Evolutionary conservation across 306 rosid genomes (phyloP).

Genomic region (Pyrus bretschneideri): DNA sequence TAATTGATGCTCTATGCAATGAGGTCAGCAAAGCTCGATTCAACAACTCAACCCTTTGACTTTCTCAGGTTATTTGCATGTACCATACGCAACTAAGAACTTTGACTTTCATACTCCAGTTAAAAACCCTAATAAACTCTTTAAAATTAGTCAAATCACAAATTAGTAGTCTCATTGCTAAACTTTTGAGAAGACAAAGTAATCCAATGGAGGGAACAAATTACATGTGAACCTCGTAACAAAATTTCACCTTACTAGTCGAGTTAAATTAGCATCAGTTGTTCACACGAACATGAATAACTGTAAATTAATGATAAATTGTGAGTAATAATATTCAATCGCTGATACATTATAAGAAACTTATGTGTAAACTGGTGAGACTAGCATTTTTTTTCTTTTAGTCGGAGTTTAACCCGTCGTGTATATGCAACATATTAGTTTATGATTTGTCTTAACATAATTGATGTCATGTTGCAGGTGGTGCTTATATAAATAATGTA

Average conservation of each 20-base stretch:
- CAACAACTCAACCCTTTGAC: slow-evolving; percentile 10
- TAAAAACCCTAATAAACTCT: background rate
- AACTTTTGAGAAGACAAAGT: background rate
- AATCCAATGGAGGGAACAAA: background rate
- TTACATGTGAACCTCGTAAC: background rate
- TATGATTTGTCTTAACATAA: background rate
- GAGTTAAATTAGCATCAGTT: too few relatives aligned
- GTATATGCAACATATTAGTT: background rate
- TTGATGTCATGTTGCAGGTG: slow-evolving; percentile 9
- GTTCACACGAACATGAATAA: fast-evolving
- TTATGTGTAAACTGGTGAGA: background rate
- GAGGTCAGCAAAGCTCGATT: slow-evolving; percentile 14
- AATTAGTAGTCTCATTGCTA: background rate
- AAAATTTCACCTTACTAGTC: background rate
- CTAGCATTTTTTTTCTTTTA: background rate
- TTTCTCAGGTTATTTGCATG: background rate
- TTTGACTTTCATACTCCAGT: slow-evolving; percentile 7
- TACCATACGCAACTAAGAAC: slow-evolving; percentile 12
- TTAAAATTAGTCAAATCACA: background rate
- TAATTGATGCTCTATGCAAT: slow-evolving; percentile 16
- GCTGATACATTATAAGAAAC: too few relatives aligned
- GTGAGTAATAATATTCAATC: too few relatives aligned
- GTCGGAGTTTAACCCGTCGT: background rate
- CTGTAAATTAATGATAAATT: too few relatives aligned
- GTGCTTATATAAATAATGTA: background rate